Evolutionary conservation across 345 rosid genomes (phyloP), one percentile per base, ranked within the genome.

Genomic region (Psidium friedrichsthalianum): DNA sequence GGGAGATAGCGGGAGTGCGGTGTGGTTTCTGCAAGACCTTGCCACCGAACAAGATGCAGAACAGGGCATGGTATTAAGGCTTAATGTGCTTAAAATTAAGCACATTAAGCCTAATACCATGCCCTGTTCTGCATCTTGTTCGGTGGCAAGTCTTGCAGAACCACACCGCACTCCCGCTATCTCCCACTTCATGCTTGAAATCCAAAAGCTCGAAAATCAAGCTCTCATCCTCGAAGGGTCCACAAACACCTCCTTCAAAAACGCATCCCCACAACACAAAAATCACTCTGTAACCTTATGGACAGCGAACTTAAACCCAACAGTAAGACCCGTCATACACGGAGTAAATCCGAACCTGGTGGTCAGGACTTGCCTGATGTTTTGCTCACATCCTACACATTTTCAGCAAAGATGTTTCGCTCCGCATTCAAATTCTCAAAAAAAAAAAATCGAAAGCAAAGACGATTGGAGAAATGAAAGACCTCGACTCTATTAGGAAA

Each of bases 151-250:
- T 95, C 96, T 18, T 89, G 90, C 86, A 95, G 95, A 87, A 94
- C 98, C 98, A 94, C 51, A 88, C 86, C 15, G 96, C 96, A 88
- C 97, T 93, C 21, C 90, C 93, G 81, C 85, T 83, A 82, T 94
- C 96, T 1, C 74, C 91, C 87, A 94, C 91, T 25, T 95, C 96
- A 83, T 85, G 85, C 91, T 96, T 95, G 84, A 90, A 90, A 81
- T 96, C 99, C 61, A 95, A 61, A 9, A 95, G 90, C 95, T 96
- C 98, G 83, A 94, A 90, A 51, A 94, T 87, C 91, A 96, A 95
- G 93, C 98, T 96, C 89, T 95, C 96, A 74, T 96, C 96, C 98
- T 94, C 3, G 93, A 86, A 82, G 95, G 98, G 89, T 95, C 98
- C 86, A 86, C 95, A 89, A 93, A 94, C 24, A 90, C 96, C 91